Evolutionary conservation across 768 basidiomycete species (phyloP).

Genomic region (Xanthoconium stramineum): DNA sequence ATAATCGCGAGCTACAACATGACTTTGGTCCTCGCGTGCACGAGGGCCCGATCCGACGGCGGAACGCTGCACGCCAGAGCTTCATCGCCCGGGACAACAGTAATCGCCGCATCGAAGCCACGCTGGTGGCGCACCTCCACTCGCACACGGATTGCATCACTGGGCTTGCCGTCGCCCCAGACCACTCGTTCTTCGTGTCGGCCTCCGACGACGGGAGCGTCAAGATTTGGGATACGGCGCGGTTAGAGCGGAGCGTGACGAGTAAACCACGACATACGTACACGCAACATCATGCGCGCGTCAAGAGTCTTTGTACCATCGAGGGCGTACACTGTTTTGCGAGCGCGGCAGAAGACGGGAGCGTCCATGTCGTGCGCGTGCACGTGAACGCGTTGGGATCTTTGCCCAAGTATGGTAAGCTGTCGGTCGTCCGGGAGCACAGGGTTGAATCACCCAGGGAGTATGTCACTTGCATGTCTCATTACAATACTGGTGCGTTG

Average conservation of each 20-base stretch:
- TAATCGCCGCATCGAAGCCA: slow-evolving; percentile 65
- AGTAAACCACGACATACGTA: slow-evolving; percentile 76
- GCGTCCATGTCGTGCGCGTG: slow-evolving; percentile 79
- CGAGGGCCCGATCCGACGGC: slow-evolving; percentile 75
- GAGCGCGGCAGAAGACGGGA: slow-evolving; percentile 80
- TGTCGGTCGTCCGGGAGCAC: slow-evolving; percentile 81
- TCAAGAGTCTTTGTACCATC: slow-evolving; percentile 72
- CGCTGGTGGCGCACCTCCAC: slow-evolving; percentile 77
- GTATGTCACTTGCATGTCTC: slow-evolving; percentile 80
- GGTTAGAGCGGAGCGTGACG: slow-evolving; percentile 93
- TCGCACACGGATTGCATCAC: slow-evolving; percentile 82
- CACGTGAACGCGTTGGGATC: slow-evolving; percentile 64
- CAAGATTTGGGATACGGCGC: slow-evolving; percentile 88
- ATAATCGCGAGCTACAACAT: slow-evolving; percentile 76
- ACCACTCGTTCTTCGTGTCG: slow-evolving; percentile 92
- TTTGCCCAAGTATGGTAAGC: slow-evolving; percentile 79
- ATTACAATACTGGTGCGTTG: slow-evolving; percentile 68
- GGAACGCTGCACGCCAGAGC: slow-evolving; percentile 67
- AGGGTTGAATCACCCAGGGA: slow-evolving; percentile 68
- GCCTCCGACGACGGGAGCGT: slow-evolving; percentile 92
- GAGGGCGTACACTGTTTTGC: slow-evolving; percentile 90
- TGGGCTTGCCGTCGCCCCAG: slow-evolving; percentile 82
- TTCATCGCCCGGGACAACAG: slow-evolving; percentile 64
- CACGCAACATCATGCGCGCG: slow-evolving; percentile 65
- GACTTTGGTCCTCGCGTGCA: slow-evolving; percentile 92